These are phyloP conservation scores for Strigomonas galati DNA, from an alignment of 208 protist genomes.

Conservation along the genomic window DNA sequence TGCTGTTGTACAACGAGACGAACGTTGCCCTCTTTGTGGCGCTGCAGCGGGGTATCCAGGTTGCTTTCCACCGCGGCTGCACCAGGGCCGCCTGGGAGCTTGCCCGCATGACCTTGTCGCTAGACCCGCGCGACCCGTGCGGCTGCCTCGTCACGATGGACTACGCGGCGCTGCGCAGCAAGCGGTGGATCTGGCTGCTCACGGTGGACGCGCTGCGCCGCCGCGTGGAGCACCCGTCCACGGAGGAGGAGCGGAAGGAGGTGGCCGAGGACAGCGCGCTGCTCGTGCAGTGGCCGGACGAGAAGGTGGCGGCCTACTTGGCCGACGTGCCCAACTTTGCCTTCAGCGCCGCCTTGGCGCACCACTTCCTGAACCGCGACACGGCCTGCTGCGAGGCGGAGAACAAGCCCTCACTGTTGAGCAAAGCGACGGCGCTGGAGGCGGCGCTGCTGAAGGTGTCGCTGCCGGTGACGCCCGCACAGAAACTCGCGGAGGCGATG, in stretches of 20 bases:
- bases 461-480: conserved; percentile 29
- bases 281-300: conserved; percentile 9
- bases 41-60: conserved; percentile 58
- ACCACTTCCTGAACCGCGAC: conserved; percentile 51
- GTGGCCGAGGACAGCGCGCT: background rate
- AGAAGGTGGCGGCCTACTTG: conserved; percentile 23
- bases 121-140: conserved; percentile 63
- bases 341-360: conserved; percentile 76
- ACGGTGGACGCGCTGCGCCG: conserved; percentile 29
- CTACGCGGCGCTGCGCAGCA: conserved; percentile 72
- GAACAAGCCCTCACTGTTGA: conserved; percentile 42
- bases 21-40: conserved; percentile 58
- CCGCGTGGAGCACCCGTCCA: conserved; percentile 5
- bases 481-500: conserved; percentile 50
- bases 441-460: conserved; percentile 28
- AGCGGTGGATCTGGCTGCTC: conserved; percentile 83
- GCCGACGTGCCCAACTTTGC: conserved; percentile 60
- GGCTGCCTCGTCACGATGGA: conserved; percentile 66
- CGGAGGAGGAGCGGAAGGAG: background rate
- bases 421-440: conserved; percentile 38
- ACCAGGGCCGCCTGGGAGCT: conserved; percentile 70
- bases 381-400: background rate
- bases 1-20: conserved; percentile 22
- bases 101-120: conserved; percentile 63
- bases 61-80: conserved; percentile 67